phyloP scores from a whole-genome alignment of 352 stramenopile species.

The Pythium dissimile region DNA sequence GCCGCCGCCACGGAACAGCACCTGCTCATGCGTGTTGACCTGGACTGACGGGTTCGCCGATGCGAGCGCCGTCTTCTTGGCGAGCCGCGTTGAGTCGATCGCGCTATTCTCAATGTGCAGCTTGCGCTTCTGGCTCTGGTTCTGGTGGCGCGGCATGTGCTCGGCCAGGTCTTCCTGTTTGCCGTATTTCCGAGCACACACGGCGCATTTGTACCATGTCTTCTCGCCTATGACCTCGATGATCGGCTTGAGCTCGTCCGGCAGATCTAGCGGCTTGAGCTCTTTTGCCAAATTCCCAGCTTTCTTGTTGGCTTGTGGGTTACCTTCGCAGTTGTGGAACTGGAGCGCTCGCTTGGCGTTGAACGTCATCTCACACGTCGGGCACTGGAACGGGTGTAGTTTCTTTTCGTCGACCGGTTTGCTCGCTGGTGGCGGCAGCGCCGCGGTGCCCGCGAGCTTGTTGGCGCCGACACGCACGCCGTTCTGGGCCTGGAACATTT shows the following conservation, averaged over 20 bases:
- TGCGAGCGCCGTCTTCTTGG: slow-evolving; percentile 78
- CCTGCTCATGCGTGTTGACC: slow-evolving; percentile 83
- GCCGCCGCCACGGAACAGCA: slow-evolving; percentile 76
- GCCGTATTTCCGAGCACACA: slow-evolving; percentile 75
- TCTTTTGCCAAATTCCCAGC: slow-evolving; percentile 31
- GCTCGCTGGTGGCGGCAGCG: slow-evolving; percentile 49
- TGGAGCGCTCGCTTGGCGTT: slow-evolving; percentile 81
- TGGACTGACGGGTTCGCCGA: slow-evolving; percentile 86
- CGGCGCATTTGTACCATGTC: slow-evolving; percentile 84
- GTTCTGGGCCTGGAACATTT: slow-evolving; percentile 85
- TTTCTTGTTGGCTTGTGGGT: slow-evolving; percentile 20
- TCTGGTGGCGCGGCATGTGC: slow-evolving; percentile 82
- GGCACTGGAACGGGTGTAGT: slow-evolving; percentile 79
- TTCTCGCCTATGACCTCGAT: slow-evolving; percentile 77
- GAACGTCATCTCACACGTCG: slow-evolving; percentile 83
- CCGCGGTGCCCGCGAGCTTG: slow-evolving; percentile 47
- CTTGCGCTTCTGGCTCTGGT: slow-evolving; percentile 86
- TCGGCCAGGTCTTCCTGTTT: slow-evolving; percentile 68
- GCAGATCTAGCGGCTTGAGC: slow-evolving; percentile 65
- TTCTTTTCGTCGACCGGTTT: slow-evolving; percentile 88
- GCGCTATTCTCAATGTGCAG: slow-evolving; percentile 78
- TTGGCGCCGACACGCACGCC: slow-evolving; percentile 59
- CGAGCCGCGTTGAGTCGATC: slow-evolving; percentile 73
- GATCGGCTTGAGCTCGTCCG: slow-evolving; percentile 59
- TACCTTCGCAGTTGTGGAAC: slow-evolving; percentile 79